Conservation (phyloP, 768 basidiomycete species). For the Psilocybe cyanescens region DNA sequence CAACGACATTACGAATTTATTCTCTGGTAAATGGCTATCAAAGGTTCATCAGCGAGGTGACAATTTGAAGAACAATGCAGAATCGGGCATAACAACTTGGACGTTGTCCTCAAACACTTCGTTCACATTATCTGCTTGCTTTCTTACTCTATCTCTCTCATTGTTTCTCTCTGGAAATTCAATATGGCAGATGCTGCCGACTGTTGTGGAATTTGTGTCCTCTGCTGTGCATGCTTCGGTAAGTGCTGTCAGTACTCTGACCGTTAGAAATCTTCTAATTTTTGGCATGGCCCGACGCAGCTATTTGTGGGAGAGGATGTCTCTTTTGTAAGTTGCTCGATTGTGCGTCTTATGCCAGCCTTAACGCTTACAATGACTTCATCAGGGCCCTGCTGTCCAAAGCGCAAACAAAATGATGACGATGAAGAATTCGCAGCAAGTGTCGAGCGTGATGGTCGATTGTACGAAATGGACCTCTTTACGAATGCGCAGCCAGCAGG, state of each 20-base stretch:
- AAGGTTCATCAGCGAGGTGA: background rate
- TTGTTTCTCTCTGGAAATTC: background rate
- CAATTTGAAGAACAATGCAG: background rate
- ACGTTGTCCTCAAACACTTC: no score
- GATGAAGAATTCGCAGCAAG: conserved; percentile 9
- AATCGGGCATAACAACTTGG: background rate
- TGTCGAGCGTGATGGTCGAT: conserved; percentile 7
- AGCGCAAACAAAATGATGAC: conserved; percentile 1
- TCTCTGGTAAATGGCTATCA: background rate
- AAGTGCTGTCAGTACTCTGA: conserved; percentile 1
- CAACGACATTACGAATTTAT: background rate
- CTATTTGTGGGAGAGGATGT: conserved; percentile 17
- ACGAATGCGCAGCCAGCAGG: background rate
- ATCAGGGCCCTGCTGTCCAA: conserved; percentile 5
- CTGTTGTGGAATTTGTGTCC: conserved; percentile 27
- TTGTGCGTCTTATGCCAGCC: background rate
- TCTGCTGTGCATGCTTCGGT: conserved; percentile 26
- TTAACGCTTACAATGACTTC: background rate
- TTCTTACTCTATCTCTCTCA: background rate
- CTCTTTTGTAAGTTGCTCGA: conserved; percentile 12
- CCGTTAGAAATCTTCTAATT: background rate
- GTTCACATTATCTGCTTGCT: background rate
- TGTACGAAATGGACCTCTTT: background rate
- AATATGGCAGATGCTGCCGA: conserved; percentile 25
- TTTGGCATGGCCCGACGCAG: conserved; percentile 1